Evolutionary conservation across 1,284 basidiomycete genomes (phyloP).

Genomic region (Ustilago cynodontis): DNA sequence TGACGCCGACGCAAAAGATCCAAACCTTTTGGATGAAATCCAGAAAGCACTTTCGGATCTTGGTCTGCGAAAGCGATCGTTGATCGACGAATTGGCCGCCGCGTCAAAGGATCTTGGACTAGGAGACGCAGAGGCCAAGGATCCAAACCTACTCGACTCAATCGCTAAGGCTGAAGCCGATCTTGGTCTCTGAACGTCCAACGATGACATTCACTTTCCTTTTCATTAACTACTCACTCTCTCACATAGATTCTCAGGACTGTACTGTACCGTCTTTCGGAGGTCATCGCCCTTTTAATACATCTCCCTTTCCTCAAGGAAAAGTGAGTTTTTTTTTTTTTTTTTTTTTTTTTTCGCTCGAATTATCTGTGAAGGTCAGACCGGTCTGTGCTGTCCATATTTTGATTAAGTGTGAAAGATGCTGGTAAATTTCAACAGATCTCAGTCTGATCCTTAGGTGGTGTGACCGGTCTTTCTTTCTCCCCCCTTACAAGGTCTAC

Average conservation of each 20-base stretch:
- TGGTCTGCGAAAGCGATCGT: slow-evolving; percentile 11
- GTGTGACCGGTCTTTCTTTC: slow-evolving; percentile 5
- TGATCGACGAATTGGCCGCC: slow-evolving; percentile 11
- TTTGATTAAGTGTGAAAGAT: too few species aligned
- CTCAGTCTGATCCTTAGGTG: slow-evolving; percentile 31
- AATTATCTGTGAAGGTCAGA: too few species aligned
- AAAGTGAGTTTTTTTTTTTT: too few species aligned
- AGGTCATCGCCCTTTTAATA: too few species aligned
- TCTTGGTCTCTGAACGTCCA: neutral
- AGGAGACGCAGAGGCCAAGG: neutral
- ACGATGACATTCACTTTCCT: neutral
- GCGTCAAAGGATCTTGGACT: neutral
- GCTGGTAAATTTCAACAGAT: slow-evolving; percentile 13
- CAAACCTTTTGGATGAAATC: slow-evolving; percentile 17
- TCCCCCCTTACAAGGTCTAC: slow-evolving; percentile 22
- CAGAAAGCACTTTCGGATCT: slow-evolving; percentile 1
- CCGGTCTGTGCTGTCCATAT: too few species aligned
- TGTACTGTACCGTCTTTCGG: too few species aligned
- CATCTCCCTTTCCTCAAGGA: too few species aligned
- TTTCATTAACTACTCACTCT: neutral
- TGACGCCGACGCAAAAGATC: neutral
- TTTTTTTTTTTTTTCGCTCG: too few species aligned
- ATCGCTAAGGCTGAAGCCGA: neutral
- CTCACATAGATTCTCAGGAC: neutral
- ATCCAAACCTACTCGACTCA: neutral